A percentile compares a stretch with the other conserved stretches of the same genome.
These are phyloP conservation scores for Neopestalotiopsis sp. DNA, from an alignment of 2,329 filamentous ascomycete genomes.

Conservation along the genomic window DNA sequence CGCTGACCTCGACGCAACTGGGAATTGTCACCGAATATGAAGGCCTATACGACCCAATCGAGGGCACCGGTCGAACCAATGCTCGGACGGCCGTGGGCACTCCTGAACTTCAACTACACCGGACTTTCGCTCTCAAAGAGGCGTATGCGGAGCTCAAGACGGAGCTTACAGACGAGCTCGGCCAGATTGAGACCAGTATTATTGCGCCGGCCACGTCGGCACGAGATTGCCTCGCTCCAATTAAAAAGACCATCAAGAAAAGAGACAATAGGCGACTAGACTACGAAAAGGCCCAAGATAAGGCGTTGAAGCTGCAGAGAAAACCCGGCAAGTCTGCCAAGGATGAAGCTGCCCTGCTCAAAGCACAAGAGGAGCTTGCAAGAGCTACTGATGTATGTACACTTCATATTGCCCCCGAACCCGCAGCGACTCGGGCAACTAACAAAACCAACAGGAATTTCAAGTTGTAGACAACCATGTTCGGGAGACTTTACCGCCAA, in stretches of 20 bases:
- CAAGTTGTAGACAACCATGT: constrained; percentile 76
- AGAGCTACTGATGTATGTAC: constrained; percentile 64
- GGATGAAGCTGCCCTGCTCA: constrained; percentile 73
- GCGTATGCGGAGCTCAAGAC: constrained; percentile 73
- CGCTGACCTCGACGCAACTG: constrained; percentile 72
- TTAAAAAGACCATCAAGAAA: constrained; percentile 86
- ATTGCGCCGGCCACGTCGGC: constrained; percentile 73
- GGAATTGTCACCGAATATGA: constrained; percentile 72
- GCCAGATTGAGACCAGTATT: constrained; percentile 71
- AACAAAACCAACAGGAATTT: constrained; percentile 62
- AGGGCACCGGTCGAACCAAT: constrained; percentile 65
- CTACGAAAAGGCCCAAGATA: constrained; percentile 77
- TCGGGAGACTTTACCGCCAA: constrained; percentile 70
- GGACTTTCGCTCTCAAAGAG: constrained; percentile 67
- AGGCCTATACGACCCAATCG: constrained; percentile 76
- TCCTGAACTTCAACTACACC: constrained; percentile 64
- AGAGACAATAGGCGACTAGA: constrained; percentile 82
- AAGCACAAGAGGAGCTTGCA: constrained; percentile 73
- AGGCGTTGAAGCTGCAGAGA: constrained; percentile 70
- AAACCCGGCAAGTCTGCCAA: constrained; percentile 74
- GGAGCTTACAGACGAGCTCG: constrained; percentile 74
- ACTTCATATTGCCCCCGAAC: background rate
- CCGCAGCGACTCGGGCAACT: background rate
- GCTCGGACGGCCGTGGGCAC: constrained; percentile 63
- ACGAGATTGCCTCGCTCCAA: constrained; percentile 69